These are phyloP conservation scores for Alternaria longipes DNA, from an alignment of 2,329 filamentous ascomycete species.

Conservation along the genomic window DNA sequence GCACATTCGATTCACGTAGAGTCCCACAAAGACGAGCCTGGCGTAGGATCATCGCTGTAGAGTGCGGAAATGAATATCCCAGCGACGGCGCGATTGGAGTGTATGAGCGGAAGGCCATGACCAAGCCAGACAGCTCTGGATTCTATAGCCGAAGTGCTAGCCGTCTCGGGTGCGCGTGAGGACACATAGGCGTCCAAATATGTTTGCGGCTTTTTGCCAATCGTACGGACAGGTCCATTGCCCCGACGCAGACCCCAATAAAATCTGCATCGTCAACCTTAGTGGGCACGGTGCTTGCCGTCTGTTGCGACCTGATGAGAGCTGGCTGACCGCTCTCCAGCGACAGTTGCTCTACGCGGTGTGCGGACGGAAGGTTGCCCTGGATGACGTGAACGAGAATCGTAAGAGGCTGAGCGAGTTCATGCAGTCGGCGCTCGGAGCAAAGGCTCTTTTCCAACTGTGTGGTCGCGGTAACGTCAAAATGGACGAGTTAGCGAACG, in stretches of 20 bases:
- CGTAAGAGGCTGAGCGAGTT: background rate
- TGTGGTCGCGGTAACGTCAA: constrained; percentile 10
- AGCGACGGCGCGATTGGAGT: constrained; percentile 38
- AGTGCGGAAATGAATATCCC: constrained; percentile 41
- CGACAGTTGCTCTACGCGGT: background rate
- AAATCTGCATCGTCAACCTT: constrained; percentile 21
- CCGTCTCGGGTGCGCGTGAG: constrained; percentile 33
- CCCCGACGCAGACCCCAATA: constrained; percentile 27
- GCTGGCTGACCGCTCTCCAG: constrained; percentile 27
- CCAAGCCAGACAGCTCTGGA: constrained; percentile 36
- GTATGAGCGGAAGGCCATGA: constrained; percentile 20
- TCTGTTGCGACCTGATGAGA: constrained; percentile 9
- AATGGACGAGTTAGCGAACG: constrained; percentile 19
- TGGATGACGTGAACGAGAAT: constrained; percentile 6
- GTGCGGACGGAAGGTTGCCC: background rate
- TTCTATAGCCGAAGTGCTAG: constrained; percentile 31
- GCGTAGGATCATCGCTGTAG: constrained; percentile 25
- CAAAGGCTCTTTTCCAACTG: constrained; percentile 16
- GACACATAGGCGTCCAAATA: constrained; percentile 23
- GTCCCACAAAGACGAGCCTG: constrained; percentile 14
- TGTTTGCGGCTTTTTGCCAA: constrained; percentile 30
- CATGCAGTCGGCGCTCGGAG: constrained; percentile 26
- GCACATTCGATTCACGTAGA: constrained; percentile 17
- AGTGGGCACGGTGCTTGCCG: constrained; percentile 26
- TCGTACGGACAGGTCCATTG: constrained; percentile 33